Evolutionary conservation across 2,329 filamentous ascomycete genomes (phyloP).

Genomic region (Escovopsis sp.): DNA sequence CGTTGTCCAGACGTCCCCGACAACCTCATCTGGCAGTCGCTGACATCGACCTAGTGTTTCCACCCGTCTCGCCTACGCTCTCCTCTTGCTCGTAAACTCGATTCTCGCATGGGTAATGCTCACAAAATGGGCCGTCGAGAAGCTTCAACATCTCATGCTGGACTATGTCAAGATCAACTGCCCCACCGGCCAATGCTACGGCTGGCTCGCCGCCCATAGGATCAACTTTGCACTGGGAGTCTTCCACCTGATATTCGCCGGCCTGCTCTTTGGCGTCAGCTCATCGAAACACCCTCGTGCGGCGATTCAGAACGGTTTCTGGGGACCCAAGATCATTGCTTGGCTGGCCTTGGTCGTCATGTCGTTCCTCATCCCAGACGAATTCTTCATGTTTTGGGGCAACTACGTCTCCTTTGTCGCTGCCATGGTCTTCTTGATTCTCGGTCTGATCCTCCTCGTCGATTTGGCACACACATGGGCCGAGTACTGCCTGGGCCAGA

Average conservation of each 20-base stretch:
- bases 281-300: conserved; percentile 80
- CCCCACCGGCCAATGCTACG: conserved; percentile 78
- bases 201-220: conserved; percentile 90
- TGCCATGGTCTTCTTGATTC: conserved; percentile 83
- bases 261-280: conserved; percentile 72
- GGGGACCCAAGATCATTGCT: conserved; percentile 86
- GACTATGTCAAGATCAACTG: conserved; percentile 96
- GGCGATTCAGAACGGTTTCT: conserved; percentile 91
- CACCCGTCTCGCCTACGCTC: conserved; percentile 89
- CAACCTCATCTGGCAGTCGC: background rate
- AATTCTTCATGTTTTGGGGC: conserved; percentile 90
- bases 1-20: background rate
- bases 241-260: conserved; percentile 78
- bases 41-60: conserved; percentile 50
- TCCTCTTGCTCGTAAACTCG: conserved; percentile 90
- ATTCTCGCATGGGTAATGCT: conserved; percentile 98
- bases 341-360: conserved; percentile 80
- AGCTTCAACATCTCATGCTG: conserved; percentile 78
- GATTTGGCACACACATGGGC: conserved; percentile 96
- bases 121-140: conserved; percentile 95
- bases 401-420: conserved; percentile 82
- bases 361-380: conserved; percentile 90
- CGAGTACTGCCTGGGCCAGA: conserved; percentile 86
- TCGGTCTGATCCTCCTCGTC: conserved; percentile 83
- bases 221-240: conserved; percentile 96